phyloP scores from a whole-genome alignment of 129 eudicot genomes.

The sunflower (Helianthus annuus) region DNA sequence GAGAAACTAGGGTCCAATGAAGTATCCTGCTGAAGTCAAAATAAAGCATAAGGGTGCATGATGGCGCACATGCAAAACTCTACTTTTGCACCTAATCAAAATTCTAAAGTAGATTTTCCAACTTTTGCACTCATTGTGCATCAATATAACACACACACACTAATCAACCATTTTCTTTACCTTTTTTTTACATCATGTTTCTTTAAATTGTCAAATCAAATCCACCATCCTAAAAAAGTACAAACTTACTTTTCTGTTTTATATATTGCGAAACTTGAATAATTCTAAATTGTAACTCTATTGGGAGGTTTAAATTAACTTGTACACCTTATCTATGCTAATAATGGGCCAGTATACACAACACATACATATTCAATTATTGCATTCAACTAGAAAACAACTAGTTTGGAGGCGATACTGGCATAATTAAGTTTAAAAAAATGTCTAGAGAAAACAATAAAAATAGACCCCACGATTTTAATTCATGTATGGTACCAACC shows the following conservation, averaged over 20 bases:
- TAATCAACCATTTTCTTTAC: slow-evolving; percentile 21
- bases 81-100: slow-evolving; percentile 45
- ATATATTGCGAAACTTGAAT: not conserved
- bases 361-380: slow-evolving; percentile 13
- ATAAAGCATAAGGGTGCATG: slow-evolving; percentile 35
- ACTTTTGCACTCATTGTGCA: slow-evolving; percentile 41
- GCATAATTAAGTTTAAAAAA: slow-evolving; percentile 20
- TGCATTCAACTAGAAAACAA: slow-evolving; percentile 16
- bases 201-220: slow-evolving; percentile 36
- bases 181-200: slow-evolving; percentile 18
- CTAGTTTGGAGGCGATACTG: slow-evolving; percentile 25
- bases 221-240: slow-evolving; percentile 30
- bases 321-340: not conserved
- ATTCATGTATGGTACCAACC: slow-evolving; percentile 36
- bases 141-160: slow-evolving; percentile 31
- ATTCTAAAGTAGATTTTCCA: slow-evolving; percentile 42
- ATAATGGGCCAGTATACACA: not conserved
- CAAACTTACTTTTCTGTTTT: slow-evolving; percentile 15
- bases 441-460: not conserved
- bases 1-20: slow-evolving; percentile 23
- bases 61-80: slow-evolving; percentile 51
- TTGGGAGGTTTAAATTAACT: not conserved
- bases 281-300: not conserved
- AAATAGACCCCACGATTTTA: slow-evolving; percentile 27
- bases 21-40: slow-evolving; percentile 40